These are phyloP conservation scores for Aspergillus sp. DNA, from an alignment of 2,329 filamentous ascomycete genomes.

Conservation along the genomic window DNA sequence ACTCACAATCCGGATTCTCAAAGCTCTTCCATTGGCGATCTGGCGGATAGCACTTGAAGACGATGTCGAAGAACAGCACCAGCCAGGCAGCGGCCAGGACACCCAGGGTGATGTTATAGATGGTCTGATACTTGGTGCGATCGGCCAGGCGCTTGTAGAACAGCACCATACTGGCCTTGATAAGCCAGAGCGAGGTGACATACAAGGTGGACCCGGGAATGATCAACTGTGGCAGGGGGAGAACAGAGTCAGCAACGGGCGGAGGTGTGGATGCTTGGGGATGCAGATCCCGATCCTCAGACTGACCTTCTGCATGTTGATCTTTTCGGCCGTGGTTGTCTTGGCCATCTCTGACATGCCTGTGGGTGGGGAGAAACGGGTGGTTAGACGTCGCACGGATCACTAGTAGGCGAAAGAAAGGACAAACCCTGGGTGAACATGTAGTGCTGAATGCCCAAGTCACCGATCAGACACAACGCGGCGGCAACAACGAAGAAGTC, in stretches of 20 bases:
- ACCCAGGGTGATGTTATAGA: slow-evolving; percentile 22
- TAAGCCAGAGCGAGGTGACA: slow-evolving; percentile 26
- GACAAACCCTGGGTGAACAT: slow-evolving; percentile 24
- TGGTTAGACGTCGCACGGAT: slow-evolving; percentile 1
- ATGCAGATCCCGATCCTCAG: neutral
- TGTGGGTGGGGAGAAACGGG: neutral
- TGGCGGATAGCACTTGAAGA: slow-evolving; percentile 25
- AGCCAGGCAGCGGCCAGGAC: slow-evolving; percentile 23
- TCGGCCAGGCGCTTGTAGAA: slow-evolving; percentile 28
- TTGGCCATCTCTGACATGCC: slow-evolving; percentile 23
- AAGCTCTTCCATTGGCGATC: slow-evolving; percentile 15
- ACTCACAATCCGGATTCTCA: slow-evolving; percentile 7
- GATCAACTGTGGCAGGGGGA: slow-evolving; percentile 19
- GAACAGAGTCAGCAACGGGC: neutral
- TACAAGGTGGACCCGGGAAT: slow-evolving; percentile 26
- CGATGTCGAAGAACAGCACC: slow-evolving; percentile 23
- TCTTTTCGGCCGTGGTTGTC: slow-evolving; percentile 9
- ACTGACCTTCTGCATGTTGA: slow-evolving; percentile 24
- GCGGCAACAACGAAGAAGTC: slow-evolving; percentile 18
- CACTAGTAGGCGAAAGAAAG: neutral
- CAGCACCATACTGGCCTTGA: slow-evolving; percentile 25
- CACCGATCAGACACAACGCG: slow-evolving; percentile 18
- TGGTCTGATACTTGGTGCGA: slow-evolving; percentile 21
- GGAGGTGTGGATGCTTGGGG: neutral
- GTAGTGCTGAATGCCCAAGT: slow-evolving; percentile 25